Evolutionary conservation across 257 asterid species (phyloP).

Genomic region (Gentiana dahurica): DNA sequence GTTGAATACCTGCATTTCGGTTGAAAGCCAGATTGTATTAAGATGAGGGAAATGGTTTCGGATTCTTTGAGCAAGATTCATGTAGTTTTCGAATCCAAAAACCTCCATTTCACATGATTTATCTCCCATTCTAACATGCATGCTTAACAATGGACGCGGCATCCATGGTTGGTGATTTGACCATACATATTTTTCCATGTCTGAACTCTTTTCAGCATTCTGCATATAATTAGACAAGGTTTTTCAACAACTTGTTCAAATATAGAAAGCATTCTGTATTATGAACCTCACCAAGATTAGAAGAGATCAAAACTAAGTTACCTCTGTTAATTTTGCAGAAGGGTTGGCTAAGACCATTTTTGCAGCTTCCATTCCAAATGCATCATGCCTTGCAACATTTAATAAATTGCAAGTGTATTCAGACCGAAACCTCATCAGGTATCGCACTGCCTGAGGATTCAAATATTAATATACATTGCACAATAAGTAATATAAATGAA

Average conservation of each 20-base stretch:
- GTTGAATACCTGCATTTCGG: slow-evolving; percentile 84
- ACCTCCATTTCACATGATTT: slow-evolving; percentile 96
- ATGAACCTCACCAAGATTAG: not conserved
- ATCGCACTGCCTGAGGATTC: slow-evolving; percentile 67
- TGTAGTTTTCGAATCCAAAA: slow-evolving; percentile 70
- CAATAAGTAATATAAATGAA: too few relatives aligned
- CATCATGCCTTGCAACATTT: slow-evolving; percentile 69
- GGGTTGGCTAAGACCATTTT: slow-evolving; percentile 49
- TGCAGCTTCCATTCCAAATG: slow-evolving; percentile 90
- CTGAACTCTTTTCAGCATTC: slow-evolving; percentile 21
- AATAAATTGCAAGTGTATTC: slow-evolving; percentile 75
- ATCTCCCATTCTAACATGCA: slow-evolving; percentile 96
- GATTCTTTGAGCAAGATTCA: slow-evolving; percentile 60
- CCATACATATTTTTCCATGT: slow-evolving; percentile 74
- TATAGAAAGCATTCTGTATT: too few relatives aligned
- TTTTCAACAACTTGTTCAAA: too few relatives aligned
- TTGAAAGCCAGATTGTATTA: slow-evolving; percentile 77
- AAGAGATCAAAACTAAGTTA: slow-evolving; percentile 4
- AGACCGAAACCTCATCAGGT: slow-evolving; percentile 86
- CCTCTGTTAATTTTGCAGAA: slow-evolving; percentile 30
- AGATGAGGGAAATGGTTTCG: slow-evolving; percentile 63
- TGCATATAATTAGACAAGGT: slow-evolving; percentile 12
- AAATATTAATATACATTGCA: too few relatives aligned
- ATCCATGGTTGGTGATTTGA: slow-evolving; percentile 73
- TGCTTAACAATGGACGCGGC: slow-evolving; percentile 74